phyloP scores from a whole-genome alignment of 2,329 filamentous ascomycete genomes.

The Penicillium polonicum region DNA sequence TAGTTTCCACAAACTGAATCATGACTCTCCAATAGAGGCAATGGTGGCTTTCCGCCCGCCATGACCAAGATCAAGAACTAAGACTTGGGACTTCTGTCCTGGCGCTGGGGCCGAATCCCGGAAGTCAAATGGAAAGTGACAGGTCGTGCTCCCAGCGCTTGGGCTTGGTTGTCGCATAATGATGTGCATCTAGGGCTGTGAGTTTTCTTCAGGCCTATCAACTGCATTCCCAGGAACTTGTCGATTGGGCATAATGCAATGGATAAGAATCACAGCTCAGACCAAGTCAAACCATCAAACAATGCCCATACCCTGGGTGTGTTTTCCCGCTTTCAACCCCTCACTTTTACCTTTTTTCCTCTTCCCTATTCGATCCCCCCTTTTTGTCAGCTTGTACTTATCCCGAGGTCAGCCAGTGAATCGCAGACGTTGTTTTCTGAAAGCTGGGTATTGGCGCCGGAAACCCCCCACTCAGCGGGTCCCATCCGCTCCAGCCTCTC shows the following conservation, averaged over 20 bases:
- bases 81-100: constrained; percentile 2
- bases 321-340: neutral
- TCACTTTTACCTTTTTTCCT: neutral
- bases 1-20: neutral
- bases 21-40: neutral
- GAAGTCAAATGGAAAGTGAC: constrained; percentile 13
- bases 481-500: neutral
- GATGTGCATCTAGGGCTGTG: constrained; percentile 7
- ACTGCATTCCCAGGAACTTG: constrained; percentile 6
- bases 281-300: neutral
- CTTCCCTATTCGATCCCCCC: neutral
- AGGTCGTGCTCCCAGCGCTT: constrained; percentile 3
- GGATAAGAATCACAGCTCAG: neutral
- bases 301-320: neutral
- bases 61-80: neutral
- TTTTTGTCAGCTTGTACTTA: neutral
- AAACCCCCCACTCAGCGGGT: neutral
- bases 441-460: neutral
- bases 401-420: neutral
- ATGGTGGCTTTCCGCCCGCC: constrained; percentile 2
- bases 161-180: constrained; percentile 9
- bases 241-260: neutral
- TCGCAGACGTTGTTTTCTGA: neutral
- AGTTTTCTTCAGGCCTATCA: constrained; percentile 6
- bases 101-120: constrained; percentile 2